Percentiles rank a stretch among this genome's conserved stretches.
phyloP scores from a whole-genome alignment of 2,329 filamentous ascomycete genomes.

The Exutisphaerella laricina region DNA sequence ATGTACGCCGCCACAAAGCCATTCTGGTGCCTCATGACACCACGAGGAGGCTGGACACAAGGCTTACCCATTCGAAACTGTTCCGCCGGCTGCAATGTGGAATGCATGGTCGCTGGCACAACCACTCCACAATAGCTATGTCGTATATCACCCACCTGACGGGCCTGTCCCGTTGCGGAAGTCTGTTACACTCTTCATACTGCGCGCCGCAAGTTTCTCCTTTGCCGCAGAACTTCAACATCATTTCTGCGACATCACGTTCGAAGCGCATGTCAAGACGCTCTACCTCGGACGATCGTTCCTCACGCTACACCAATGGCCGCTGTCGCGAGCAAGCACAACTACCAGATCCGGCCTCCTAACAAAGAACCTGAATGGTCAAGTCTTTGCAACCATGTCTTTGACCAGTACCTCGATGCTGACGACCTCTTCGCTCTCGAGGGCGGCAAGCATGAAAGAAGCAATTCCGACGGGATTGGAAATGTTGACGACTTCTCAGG shows the following conservation, averaged over 20 bases:
- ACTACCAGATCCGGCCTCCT: conserved; percentile 40
- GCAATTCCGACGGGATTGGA: conserved; percentile 46
- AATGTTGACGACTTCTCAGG: conserved; percentile 47
- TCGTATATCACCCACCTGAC: conserved; percentile 13
- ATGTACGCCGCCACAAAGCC: conserved; percentile 22
- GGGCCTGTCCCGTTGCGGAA: conserved; percentile 14
- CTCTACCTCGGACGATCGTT: conserved; percentile 4
- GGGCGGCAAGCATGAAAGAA: conserved; percentile 45
- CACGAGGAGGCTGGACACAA: conserved; percentile 11
- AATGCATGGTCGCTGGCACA: conserved; percentile 22
- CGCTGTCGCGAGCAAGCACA: conserved; percentile 16
- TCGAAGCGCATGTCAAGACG: too few species aligned
- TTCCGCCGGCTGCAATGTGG: conserved; percentile 24
- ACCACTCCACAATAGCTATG: conserved; percentile 23
- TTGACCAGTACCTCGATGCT: conserved; percentile 58
- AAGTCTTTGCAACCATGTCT: conserved; percentile 56
- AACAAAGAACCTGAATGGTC: conserved; percentile 51
- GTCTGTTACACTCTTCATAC: conserved; percentile 8
- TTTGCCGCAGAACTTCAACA: background rate
- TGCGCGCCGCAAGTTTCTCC: background rate
- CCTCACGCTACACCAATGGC: conserved; percentile 17
- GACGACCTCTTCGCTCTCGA: conserved; percentile 47
- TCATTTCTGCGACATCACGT: too few species aligned
- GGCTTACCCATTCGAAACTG: conserved; percentile 15
- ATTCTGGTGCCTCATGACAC: conserved; percentile 20